Conservation (phyloP, 345 rosid genomes). For the Durio zibethinus region DNA sequence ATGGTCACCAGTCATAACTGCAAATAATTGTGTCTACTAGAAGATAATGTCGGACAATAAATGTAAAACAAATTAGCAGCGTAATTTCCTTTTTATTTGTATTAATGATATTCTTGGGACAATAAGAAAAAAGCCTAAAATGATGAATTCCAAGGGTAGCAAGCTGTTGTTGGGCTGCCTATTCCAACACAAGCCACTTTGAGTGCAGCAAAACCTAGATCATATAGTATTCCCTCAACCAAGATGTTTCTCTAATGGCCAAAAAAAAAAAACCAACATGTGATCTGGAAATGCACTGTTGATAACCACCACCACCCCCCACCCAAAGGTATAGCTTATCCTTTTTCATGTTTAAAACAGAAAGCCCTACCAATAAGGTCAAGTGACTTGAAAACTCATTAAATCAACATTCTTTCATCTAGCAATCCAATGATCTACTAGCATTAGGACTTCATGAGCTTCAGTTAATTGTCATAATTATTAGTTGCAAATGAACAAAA, state of each 20-base stretch:
- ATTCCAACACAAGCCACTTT: background rate
- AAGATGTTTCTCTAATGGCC: background rate
- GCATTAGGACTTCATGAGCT: too few species aligned
- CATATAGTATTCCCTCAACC: background rate
- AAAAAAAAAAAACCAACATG: too few species aligned
- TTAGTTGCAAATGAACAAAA: background rate
- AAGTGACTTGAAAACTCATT: background rate
- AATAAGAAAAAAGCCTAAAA: background rate
- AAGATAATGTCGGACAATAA: background rate
- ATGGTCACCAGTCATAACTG: too few species aligned
- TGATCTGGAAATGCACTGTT: background rate
- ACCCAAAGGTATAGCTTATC: too few species aligned
- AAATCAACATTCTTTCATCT: background rate
- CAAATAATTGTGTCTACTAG: too few species aligned
- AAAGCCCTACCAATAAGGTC: background rate
- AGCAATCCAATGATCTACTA: background rate
- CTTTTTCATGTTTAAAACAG: background rate
- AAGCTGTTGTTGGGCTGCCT: background rate
- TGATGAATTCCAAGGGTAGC: background rate
- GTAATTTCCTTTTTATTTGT: too few species aligned
- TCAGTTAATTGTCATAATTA: too few species aligned
- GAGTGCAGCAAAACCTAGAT: background rate
- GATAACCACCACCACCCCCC: too few species aligned
- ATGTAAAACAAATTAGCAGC: background rate
- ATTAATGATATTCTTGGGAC: too few species aligned